Base-by-base conservation (phyloP, 208 protist genomes). In the Leishmania tropica region DNA sequence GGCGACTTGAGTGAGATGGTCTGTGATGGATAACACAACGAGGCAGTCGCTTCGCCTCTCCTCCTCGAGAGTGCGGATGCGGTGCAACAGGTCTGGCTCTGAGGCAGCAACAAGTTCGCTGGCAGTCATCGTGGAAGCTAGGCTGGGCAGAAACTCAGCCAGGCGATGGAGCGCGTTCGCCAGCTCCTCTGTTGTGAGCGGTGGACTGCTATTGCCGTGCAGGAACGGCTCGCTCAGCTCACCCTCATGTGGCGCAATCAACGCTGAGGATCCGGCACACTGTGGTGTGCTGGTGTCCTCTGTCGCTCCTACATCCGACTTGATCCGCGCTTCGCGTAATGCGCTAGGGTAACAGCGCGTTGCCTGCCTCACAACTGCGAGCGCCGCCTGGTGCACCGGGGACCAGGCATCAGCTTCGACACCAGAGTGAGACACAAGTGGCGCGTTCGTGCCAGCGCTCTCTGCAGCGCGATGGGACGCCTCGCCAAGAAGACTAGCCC, bases 1-100 rank as follows among this genome's bases (percentile, higher is more conserved):
- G n/a, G 51, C 71, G 3, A 75, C 75, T 53, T 75, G 17, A 1
- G 75, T 76, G 73, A 83, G 80, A 53, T 78, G 81, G 42, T 84
- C 81, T 37, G 70, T 64, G 54, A 84, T 84, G 65, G 75, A 76
- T 40, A 84, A 47, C 70, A 84, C 68, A 45, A 56, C 76, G 53
- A 71, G 51, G 70, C 81, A 80, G 70, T 84, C 81, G 58, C 56
- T 84, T 24, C 60, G 65, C 76, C 78, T 84, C 70, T 84, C 81
- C 70, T 84, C 76, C 56, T 80, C 76, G 58, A 84, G 81, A 70
- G 15, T 47, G 56, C 64, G 81, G 56, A 80, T 75, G 64, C 78
- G 65, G 67, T 77, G 67, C n/a, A 80, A 64, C 68, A 84, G 48
- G 40, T 75, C 80, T 37, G 74, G 53, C 40, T 64, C 80, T 19